These are phyloP conservation scores for Cicer pinnatifidum DNA, from an alignment of 306 rosid species.

Conservation along the genomic window DNA sequence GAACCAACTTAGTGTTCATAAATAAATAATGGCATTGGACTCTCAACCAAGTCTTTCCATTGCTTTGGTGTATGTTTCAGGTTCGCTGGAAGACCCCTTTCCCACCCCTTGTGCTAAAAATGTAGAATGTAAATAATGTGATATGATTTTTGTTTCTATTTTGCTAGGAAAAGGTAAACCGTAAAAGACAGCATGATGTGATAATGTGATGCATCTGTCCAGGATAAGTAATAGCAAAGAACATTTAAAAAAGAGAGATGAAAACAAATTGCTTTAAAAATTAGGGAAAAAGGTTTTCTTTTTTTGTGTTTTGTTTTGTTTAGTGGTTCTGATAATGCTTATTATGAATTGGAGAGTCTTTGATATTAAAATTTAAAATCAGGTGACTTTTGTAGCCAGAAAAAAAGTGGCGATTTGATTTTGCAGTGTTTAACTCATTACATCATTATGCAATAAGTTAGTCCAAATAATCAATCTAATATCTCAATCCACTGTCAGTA, in stretches of 20 bases:
- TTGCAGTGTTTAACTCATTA: slow-evolving; percentile 11
- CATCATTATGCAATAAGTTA: slow-evolving; percentile 11
- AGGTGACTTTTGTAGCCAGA: slow-evolving; percentile 16
- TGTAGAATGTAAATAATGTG: neutral
- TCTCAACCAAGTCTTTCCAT: neutral
- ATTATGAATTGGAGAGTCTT: neutral
- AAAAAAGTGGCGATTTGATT: slow-evolving; percentile 10
- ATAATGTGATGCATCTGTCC: slow-evolving; percentile 9
- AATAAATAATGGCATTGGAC: neutral
- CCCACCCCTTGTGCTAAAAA: neutral
- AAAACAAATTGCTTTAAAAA: neutral
- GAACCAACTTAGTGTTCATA: neutral
- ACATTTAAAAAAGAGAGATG: slow-evolving; percentile 18
- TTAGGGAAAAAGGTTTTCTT: neutral
- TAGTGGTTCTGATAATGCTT: neutral
- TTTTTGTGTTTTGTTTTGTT: slow-evolving; percentile 17
- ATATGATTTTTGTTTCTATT: slow-evolving; percentile 26
- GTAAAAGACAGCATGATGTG: slow-evolving; percentile 14
- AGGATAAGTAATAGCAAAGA: neutral
- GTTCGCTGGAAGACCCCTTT: neutral
- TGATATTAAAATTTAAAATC: slow-evolving; percentile 19
- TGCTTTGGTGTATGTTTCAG: neutral
- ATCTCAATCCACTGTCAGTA: slow-evolving; percentile 32
- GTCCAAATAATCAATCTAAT: slow-evolving; percentile 1
- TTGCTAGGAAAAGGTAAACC: neutral